Base-by-base conservation (phyloP, 164 flowering plant species). In the Platanus orientalis region DNA sequence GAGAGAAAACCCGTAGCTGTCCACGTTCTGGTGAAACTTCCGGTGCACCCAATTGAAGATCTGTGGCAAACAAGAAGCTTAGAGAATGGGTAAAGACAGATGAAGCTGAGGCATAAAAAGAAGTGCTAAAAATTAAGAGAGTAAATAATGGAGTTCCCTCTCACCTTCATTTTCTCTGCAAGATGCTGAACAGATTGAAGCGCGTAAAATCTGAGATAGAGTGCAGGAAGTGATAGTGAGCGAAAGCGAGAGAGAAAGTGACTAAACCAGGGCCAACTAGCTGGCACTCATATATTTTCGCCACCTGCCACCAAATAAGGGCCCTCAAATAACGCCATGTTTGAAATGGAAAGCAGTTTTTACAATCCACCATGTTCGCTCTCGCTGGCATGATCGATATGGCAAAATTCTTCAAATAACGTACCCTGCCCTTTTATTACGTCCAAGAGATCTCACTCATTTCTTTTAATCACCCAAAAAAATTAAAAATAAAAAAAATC, bases 21-120 rank as follows among this genome's bases (percentile, higher is more conserved):
- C 64, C 29, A 71, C 69, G 57, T 74, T 75, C 24, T 61, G 71
- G 61, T 73, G 69, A 48, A 87, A 67, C 63, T 70, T 79, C 58
- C 78, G 75, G 53, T 83, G 84, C 66, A 87, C 77, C 92, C 92
- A 87, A 56, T 78, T 78, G 83, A 87, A 84, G 73, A 87, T 80
- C 89, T 84, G 69, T 53, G 19, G 0, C 20, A 13, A n/a, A 45
- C 20, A 58, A 53, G 6, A 57, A 23, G 57, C 23, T 13, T 2
- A 7, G 34, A 4, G 17, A 36, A 6, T 9, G 24, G 64, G 54
- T 58, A 63, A 55, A 49, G n/a, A n/a, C n/a, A 19, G n/a, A 10
- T 28, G 5, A 3, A 14, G 9, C 12, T 13, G n/a, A n/a, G n/a
- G n/a, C n/a, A n/a, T n/a, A n/a, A n/a, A n/a, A n/a, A n/a, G n/a